Base-by-base conservation (phyloP, 768 basidiomycete species). In the Inosperma sp. region DNA sequence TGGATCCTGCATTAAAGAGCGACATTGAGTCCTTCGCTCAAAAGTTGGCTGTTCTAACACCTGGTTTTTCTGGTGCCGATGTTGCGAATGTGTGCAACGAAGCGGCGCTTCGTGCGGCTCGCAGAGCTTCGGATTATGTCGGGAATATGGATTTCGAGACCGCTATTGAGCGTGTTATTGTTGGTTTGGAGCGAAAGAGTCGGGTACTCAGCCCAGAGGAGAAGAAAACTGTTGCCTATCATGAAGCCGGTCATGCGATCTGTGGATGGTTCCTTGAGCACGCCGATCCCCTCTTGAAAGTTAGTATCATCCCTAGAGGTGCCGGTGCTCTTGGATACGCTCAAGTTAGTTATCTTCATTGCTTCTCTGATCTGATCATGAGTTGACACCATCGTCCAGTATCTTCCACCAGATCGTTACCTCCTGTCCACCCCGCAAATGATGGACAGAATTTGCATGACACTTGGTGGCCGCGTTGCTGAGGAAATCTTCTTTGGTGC, bases 71-170 rank as follows among this genome's bases (percentile, higher is more conserved):
- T 12, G 96, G 96, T 57, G 96, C 96, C 2, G 96, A 99, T 64
- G 95, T 99, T 58, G 96, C 96, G 53, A 99, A 99, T 61, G 95
- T 98, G 16, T 96, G 93, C 67, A 99, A 99, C 66, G 96, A 99
- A 67, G 93, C 93, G 23, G 96, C 96, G 1, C 74, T 99, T 29
- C 88, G 94, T 52, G 95, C 95, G 14, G 96, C 96, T 25, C 84
- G 96, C 51, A 81, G 85, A 49, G 78, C 79, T 4, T 83, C 86
- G 13, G 90, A 94, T 39, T 80, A 67, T 21, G 86, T 99, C 8
- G 78, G 81, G 53, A 85, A 93, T 44, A 72, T 75, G 21, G 89
- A 99, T 70, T 99, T 99, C 64, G 95, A 98, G 62, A 91, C 88
- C 39, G 94, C 96, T 7, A 97, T 99, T 56, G 96, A 99, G 73